Evolutionary conservation across 2,329 filamentous ascomycete species (phyloP), one percentile per base, ranked within the genome.

Genomic region (Neopestalotiopsis sp.): DNA sequence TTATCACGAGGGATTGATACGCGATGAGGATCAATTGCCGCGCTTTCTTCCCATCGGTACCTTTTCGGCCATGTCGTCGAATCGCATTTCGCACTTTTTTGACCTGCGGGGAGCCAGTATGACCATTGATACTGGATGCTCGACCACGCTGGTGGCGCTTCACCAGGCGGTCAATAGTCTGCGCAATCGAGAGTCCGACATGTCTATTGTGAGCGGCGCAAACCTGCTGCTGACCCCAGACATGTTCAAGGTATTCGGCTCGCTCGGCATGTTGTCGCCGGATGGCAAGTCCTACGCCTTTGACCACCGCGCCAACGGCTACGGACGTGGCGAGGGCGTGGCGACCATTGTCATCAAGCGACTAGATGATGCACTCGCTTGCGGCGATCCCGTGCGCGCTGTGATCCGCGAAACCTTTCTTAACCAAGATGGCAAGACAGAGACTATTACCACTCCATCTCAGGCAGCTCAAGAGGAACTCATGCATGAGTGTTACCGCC

Each of bases 361-460:
- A 7, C 69, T 75, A 12, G 64, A 68, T 1, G 70, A 73, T 38
- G 74, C 74, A 4, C 17, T 70, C 0, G 61, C 34, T 3, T 73
- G 74, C n/a, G 68, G 68, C 2, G 71, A 74, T 68, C 75, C 75
- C 0, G 79, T 86, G 57, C 82, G 90, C 32, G 90, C 86, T 38
- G 86, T 88, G 71, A 89, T 92, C 67, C 12, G 7, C 28, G 58
- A 5, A 14, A 81, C 87, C 1, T 88, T 85, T 17, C 87, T 87
- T 5, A 85, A 85, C 2, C 90, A 88, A 70, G 91, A 90, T 76
- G 88, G 90, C 77, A 85, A 89, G 74, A 85, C 88, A 57, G 84
- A 88, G 10, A 89, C 88, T 0, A 90, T 90, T 71, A 90, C 88
- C 5, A 87, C 88, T 68, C 88, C 89, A 5, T 87, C 89, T 75